Conservation (phyloP, 306 rosid genomes). For the Ceratonia siliqua region DNA sequence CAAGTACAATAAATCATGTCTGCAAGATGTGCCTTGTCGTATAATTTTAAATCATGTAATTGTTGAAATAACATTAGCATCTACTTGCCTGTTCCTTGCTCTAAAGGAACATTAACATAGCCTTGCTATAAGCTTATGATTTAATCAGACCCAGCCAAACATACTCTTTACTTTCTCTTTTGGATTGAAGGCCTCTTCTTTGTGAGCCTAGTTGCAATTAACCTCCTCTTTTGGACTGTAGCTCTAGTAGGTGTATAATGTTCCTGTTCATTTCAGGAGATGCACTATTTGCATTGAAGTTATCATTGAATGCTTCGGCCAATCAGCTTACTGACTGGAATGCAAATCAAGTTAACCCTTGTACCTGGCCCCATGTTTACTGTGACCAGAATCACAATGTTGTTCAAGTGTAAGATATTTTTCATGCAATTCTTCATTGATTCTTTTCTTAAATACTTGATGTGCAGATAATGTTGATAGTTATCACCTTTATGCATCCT, state of each 20-base stretch:
- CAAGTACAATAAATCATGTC: neutral
- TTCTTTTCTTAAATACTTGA: slow-evolving; percentile 19
- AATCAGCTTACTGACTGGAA: slow-evolving; percentile 80
- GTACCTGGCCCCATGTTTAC: slow-evolving; percentile 84
- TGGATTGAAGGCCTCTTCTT: neutral
- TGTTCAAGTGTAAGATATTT: slow-evolving; percentile 66
- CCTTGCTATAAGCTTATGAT: neutral
- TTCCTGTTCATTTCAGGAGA: slow-evolving; percentile 60
- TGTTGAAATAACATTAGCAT: neutral
- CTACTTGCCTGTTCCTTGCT: neutral
- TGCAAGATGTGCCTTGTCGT: neutral
- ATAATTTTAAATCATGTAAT: neutral
- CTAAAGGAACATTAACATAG: neutral
- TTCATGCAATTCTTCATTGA: slow-evolving; percentile 10
- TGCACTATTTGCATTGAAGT: slow-evolving; percentile 64
- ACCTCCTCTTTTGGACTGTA: neutral
- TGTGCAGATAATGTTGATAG: slow-evolving; percentile 2
- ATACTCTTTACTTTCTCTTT: neutral
- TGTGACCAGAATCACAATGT: slow-evolving; percentile 58
- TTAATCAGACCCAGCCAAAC: neutral
- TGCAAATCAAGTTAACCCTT: slow-evolving; percentile 71
- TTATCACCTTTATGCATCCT: neutral
- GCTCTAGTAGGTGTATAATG: slow-evolving; percentile 28
- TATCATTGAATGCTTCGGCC: slow-evolving; percentile 55
- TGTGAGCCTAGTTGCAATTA: neutral